Conservation (phyloP, 2,329 filamentous ascomycete species). For the Drechslerella coelobrocha region DNA sequence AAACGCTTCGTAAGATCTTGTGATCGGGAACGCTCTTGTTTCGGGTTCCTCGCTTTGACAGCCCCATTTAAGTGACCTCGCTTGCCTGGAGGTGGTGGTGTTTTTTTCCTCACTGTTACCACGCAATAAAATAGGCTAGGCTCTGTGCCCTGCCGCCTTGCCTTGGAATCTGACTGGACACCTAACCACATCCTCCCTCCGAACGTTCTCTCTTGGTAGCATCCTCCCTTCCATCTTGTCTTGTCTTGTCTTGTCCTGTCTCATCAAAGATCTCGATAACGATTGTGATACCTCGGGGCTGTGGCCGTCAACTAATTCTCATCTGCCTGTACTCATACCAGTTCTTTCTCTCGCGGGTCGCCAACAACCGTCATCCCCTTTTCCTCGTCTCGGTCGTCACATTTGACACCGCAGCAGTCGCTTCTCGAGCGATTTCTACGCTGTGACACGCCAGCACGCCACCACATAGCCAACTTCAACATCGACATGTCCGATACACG, state of each 20-base stretch:
- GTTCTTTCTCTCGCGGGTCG: too few relatives aligned
- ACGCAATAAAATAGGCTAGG: neutral
- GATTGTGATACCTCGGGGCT: neutral
- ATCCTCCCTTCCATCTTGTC: neutral
- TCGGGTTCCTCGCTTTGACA: slow-evolving; percentile 38
- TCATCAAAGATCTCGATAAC: neutral
- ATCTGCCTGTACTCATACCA: too few relatives aligned
- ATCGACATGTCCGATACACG: slow-evolving; percentile 73
- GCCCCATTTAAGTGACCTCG: slow-evolving; percentile 3
- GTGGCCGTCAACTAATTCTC: neutral
- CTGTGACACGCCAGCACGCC: slow-evolving; percentile 20
- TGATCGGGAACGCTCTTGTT: slow-evolving; percentile 13
- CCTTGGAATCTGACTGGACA: slow-evolving; percentile 8
- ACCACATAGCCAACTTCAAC: slow-evolving; percentile 13
- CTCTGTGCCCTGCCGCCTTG: slow-evolving; percentile 3
- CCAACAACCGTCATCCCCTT: too few relatives aligned
- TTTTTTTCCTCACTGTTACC: neutral
- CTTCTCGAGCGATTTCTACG: neutral
- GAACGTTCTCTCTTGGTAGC: neutral
- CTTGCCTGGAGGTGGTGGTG: too few relatives aligned
- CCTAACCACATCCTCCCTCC: neutral
- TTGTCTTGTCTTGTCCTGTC: neutral
- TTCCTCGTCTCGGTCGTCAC: too few relatives aligned
- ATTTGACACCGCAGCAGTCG: neutral
- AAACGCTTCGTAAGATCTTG: neutral